Base-by-base conservation (phyloP, 2,329 filamentous ascomycete species). In the Sporothrix pseudoabietina region DNA sequence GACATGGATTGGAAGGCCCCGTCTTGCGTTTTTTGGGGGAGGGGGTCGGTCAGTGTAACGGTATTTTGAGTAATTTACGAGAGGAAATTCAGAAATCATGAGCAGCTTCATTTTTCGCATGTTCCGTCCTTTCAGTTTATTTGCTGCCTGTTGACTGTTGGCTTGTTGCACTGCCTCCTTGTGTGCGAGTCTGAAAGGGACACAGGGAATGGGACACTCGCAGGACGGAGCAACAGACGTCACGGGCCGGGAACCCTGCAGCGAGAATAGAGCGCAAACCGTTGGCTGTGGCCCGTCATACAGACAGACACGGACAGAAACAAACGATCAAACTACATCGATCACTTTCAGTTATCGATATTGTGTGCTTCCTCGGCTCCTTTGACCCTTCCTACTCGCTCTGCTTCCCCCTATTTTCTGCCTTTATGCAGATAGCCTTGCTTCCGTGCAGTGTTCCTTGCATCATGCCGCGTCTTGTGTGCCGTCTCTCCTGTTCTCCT, bases 381-480 rank as follows among this genome's bases (percentile, higher is more conserved):
- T 44, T 65, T 44, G 1, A 65, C 59, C 39, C n/a, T 26, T 65
- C 10, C 41, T 6, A 39, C 14, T 39, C 32, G 32, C 32, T 32
- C 30, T 32, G 14, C 57, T 61, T 63, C 10, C 35, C 30, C 59
- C 59, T 66, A 9, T 35, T 49, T 14, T 68, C 8, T 68, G n/a
- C 26, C 26, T 49, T 52, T 8, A 32, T 68, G 63, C 14, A 68
- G 22, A 52, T 14, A 68, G 44, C 63, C 63, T 47, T 32, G 26
- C 63, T 52, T 68, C 63, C 44, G 63, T 68, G 63, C 44, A 52
- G 26, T 49, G 63, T 68, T 68, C 63, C 39, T 52, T 68, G 63
- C 63, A 68, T 52, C 57, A 30, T 61, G 52, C 52, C 52, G 22
- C 52, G 16, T 61, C 30, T 10, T 30, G 32, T 63, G 63, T 52